Percentiles rank a stretch among this genome's conserved stretches.
These are phyloP conservation scores for Tillandsia leiboldiana DNA, from an alignment of 176 grass and related monocot genomes.

Conservation along the genomic window DNA sequence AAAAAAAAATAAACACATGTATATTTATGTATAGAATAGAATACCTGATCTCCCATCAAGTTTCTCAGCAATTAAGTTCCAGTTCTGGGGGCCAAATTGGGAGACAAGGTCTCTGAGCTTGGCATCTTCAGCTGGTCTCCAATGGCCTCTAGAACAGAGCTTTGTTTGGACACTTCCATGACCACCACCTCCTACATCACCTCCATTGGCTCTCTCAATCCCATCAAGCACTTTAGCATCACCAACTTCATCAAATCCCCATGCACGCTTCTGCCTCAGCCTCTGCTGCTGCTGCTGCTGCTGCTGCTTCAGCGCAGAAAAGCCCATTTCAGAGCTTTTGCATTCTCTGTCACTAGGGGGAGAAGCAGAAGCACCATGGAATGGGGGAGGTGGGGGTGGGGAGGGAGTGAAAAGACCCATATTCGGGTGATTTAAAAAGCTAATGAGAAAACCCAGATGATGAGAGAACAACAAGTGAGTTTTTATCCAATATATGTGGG, in stretches of 20 bases:
- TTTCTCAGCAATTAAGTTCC: constrained; percentile 25
- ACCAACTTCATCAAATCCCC: not conserved
- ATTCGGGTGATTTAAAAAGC: not conserved
- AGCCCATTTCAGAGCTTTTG: not conserved
- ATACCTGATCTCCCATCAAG: constrained; percentile 21
- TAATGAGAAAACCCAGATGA: not conserved
- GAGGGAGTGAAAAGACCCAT: not conserved
- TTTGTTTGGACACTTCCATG: constrained; percentile 3
- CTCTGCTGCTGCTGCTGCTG: too few relatives aligned
- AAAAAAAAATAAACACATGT: not conserved
- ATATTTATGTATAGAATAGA: not conserved
- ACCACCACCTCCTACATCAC: not conserved
- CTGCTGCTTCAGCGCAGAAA: not conserved
- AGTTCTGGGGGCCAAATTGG: constrained; percentile 20
- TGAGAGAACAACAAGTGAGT: not conserved
- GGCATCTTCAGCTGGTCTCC: constrained; percentile 21
- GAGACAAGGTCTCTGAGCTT: constrained; percentile 20
- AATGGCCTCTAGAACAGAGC: constrained; percentile 21
- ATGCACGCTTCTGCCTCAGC: too few relatives aligned
- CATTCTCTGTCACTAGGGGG: constrained; percentile 3
- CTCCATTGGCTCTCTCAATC: not conserved
- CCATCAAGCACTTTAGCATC: not conserved
- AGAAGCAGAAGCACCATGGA: not conserved
- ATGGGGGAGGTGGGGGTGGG: not conserved
- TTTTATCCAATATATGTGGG: not conserved